These are phyloP conservation scores for Dictyostelium intermedium DNA, from an alignment of 78 protist species.

Conservation along the genomic window DNA sequence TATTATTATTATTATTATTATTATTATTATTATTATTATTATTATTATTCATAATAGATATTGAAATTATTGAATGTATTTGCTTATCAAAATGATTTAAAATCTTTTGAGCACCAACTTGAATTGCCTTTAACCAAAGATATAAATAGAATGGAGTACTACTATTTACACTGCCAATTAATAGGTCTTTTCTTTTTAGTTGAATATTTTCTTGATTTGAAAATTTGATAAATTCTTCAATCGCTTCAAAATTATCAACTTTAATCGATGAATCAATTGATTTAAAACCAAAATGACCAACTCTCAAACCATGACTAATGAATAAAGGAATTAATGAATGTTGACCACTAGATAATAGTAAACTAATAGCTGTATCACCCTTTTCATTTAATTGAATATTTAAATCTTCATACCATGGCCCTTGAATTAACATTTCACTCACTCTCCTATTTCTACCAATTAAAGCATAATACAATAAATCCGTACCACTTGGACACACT, in stretches of 20 bases:
- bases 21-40: not conserved
- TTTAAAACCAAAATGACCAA: not conserved
- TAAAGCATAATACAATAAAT: slow-evolving; percentile 30
- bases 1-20: not conserved
- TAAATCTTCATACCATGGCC: not conserved
- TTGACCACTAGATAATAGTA: slow-evolving; percentile 16
- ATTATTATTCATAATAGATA: not conserved
- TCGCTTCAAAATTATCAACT: not conserved
- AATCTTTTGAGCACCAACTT: not conserved
- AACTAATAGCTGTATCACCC: not conserved
- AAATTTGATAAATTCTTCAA: not conserved
- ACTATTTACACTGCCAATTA: not conserved
- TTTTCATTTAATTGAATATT: not conserved
- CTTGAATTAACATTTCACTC: not conserved
- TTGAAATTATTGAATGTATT: not conserved
- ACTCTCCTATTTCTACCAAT: not conserved
- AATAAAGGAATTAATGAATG: slow-evolving; percentile 7
- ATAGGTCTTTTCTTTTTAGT: not conserved
- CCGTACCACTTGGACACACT: slow-evolving; percentile 4
- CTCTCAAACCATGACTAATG: slow-evolving; percentile 4
- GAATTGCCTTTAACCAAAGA: not conserved
- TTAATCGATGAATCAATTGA: not conserved
- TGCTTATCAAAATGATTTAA: not conserved
- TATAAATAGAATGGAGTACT: not conserved
- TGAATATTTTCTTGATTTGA: slow-evolving; percentile 1